A percentile compares a stretch with the other conserved stretches of the same genome.
Conservation (phyloP, 192 early-diverging fungal genomes). For the Irineochytrium annulatum region DNA sequence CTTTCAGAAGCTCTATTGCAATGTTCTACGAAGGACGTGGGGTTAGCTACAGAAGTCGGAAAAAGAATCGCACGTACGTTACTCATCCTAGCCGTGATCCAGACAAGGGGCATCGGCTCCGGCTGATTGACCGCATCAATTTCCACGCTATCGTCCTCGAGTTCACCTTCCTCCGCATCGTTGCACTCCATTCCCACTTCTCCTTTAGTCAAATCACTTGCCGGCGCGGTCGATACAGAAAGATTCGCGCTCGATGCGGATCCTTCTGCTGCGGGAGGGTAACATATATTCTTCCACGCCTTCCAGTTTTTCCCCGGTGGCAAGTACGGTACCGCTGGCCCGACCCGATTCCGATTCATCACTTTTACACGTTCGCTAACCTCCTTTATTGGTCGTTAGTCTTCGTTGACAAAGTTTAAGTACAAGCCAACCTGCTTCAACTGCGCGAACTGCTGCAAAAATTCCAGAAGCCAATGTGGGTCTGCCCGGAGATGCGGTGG, state of each 20-base stretch:
- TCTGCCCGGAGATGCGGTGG: background rate
- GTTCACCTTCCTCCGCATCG: background rate
- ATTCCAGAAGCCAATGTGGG: background rate
- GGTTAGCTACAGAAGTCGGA: background rate
- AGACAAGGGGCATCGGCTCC: background rate
- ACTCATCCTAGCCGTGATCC: background rate
- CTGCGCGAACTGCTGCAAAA: background rate
- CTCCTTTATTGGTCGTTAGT: background rate
- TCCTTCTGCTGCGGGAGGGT: no score
- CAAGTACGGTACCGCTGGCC: background rate
- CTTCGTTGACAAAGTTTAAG: background rate
- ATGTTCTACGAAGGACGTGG: background rate
- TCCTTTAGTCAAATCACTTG: no score
- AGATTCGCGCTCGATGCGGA: no score
- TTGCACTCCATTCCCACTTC: background rate
- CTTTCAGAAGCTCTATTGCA: background rate
- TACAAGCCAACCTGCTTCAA: background rate
- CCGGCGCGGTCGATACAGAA: no score
- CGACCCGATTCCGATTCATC: background rate
- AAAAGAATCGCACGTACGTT: background rate
- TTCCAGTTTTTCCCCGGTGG: background rate
- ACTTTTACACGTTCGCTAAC: background rate
- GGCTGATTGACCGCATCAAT: background rate
- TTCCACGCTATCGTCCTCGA: background rate
- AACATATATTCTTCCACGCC: background rate